Evolutionary conservation across 176 grass and related monocot genomes (phyloP).

Genomic region (Oryza officinalis): DNA sequence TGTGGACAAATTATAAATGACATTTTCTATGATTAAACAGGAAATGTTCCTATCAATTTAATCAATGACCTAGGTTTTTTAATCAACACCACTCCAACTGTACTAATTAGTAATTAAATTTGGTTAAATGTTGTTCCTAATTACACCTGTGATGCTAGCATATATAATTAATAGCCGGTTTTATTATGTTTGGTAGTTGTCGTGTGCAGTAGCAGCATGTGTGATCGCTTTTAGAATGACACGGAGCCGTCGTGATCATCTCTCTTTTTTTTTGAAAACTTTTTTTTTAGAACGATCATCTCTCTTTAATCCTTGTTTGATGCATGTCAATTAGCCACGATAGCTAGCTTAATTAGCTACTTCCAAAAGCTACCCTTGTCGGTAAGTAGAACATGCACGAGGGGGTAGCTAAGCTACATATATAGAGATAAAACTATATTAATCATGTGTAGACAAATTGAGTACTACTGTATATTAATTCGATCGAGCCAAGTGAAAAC

Average conservation of each 20-base stretch:
- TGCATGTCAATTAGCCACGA: conserved; percentile 15
- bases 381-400: background rate
- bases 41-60: too few relatives aligned
- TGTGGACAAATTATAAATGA: too few relatives aligned
- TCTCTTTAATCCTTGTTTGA: conserved; percentile 25
- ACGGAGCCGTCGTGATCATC: conserved; percentile 35
- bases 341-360: background rate
- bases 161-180: background rate
- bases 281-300: too few relatives aligned
- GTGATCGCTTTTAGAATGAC: conserved; percentile 43
- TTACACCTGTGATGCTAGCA: conserved; percentile 8
- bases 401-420: background rate
- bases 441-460: background rate
- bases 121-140: background rate
- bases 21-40: too few relatives aligned
- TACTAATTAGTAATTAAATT: background rate
- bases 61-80: too few relatives aligned
- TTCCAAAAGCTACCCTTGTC: background rate
- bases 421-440: too few relatives aligned
- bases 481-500: background rate
- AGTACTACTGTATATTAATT: background rate
- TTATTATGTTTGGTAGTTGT: conserved; percentile 33
- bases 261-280: too few relatives aligned
- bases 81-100: background rate
- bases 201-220: conserved; percentile 29